A percentile compares a stretch with the other conserved stretches of the same genome.
Evolutionary conservation across 441 rosid genomes (phyloP).

Genomic region (Pelargonium australe): DNA sequence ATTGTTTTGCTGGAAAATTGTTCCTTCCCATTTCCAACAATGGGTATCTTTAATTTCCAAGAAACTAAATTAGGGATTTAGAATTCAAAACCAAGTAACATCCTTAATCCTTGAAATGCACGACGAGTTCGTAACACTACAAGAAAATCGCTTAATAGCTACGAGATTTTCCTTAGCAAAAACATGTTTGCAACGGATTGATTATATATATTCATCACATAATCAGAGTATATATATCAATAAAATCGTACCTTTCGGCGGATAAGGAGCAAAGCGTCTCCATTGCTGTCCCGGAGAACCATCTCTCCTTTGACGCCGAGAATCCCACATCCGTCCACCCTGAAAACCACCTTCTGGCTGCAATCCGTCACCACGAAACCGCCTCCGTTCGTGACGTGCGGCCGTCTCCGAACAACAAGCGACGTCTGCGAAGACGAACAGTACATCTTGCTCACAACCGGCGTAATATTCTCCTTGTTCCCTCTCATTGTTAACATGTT

Average conservation of each 20-base stretch:
- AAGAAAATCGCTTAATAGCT: too few species aligned
- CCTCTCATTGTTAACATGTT: too few species aligned
- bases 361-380: slow-evolving; percentile 70
- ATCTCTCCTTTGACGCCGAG: slow-evolving; percentile 54
- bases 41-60: too few species aligned
- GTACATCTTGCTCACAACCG: slow-evolving; percentile 47
- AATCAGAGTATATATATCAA: too few species aligned
- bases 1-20: neutral
- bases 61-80: too few species aligned
- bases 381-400: slow-evolving; percentile 54
- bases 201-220: too few species aligned
- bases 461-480: neutral
- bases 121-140: too few species aligned
- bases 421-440: slow-evolving; percentile 45
- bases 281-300: slow-evolving; percentile 39
- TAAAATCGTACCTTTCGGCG: slow-evolving; percentile 47
- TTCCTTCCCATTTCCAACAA: too few species aligned
- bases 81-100: too few species aligned
- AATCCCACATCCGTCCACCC: slow-evolving; percentile 71
- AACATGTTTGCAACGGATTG: too few species aligned
- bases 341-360: slow-evolving; percentile 51
- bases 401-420: slow-evolving; percentile 59
- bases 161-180: too few species aligned
- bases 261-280: slow-evolving; percentile 56
- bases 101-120: too few species aligned